Base-by-base conservation (phyloP, 495 filamentous ascomycete genomes). In the Hypomontagnella submonticulosa region DNA sequence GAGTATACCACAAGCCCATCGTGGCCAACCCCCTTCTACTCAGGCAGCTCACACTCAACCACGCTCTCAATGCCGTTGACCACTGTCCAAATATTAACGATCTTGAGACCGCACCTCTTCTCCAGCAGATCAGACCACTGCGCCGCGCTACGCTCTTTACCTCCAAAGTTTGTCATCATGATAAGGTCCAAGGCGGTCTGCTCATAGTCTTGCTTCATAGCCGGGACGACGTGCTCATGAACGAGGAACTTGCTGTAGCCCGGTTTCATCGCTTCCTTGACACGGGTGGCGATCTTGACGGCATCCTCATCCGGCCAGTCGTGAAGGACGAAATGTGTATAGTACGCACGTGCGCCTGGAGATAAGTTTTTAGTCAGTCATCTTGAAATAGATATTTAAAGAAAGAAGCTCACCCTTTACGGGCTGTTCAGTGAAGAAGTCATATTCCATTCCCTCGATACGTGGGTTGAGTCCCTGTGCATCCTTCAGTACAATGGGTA, bases 231-330 rank as follows among this genome's bases (percentile, higher is more conserved):
- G 47, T 72, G 75, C 56, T 82, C 51, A 19, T 55, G 51, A 15
- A 83, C 71, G 56, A 84, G 60, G 8, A 84, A 64, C 43, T 70
- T 74, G 32, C 70, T 75, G 53, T 84, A 80, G 0, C 77, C 78
- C 15, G 61, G 74, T 66, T 77, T 73, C 68, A 82, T 62, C 2
- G 79, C 80, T 6, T 51, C 40, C 13, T 11, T 48, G 8, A 32
- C 37, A 19, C 44, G 34, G 8, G 34, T 41, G 1, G 46, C 40
- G 11, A 57, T 57, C 40, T 36, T 44, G 3, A 27, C 5, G 32
- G 71, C 70, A 0, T 53, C 55, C 9, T 69, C 67, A 19, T 79
- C 77, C 0, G 69, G 66, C 77, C 77, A 80, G 57, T 80, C 76
- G 55, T 80, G 77, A n/a, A 79, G 53, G 15, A 79, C 60, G 16